Evolutionary conservation across 2,329 filamentous ascomycete genomes (phyloP).

Genomic region (Akanthomyces dipterigenus): DNA sequence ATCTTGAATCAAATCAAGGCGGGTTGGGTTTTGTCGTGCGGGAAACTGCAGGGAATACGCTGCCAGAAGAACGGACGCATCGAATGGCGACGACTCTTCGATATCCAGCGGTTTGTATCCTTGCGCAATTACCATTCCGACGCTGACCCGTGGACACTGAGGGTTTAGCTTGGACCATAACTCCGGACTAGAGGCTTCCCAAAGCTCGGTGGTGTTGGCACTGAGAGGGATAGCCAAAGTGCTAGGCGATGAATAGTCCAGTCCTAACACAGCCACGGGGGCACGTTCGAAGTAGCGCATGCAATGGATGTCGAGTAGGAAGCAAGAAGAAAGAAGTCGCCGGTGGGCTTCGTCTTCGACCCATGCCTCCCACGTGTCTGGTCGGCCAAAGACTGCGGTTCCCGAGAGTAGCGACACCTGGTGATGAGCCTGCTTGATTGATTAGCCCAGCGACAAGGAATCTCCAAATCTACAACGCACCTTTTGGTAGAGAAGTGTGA

Average conservation of each 20-base stretch:
- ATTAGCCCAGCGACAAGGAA: neutral
- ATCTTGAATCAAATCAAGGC: constrained; percentile 21
- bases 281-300: constrained; percentile 48
- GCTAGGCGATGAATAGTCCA: constrained; percentile 29
- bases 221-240: constrained; percentile 40
- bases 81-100: constrained; percentile 29
- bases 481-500: constrained; percentile 46
- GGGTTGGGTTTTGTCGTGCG: constrained; percentile 22
- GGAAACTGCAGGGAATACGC: constrained; percentile 33
- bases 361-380: constrained; percentile 39
- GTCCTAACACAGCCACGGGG: constrained; percentile 25
- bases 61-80: constrained; percentile 34
- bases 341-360: constrained; percentile 44
- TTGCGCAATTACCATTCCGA: constrained; percentile 26
- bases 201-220: constrained; percentile 37
- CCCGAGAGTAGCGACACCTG: neutral
- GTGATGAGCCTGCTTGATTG: neutral
- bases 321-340: constrained; percentile 49
- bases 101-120: constrained; percentile 30
- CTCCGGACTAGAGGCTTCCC: constrained; percentile 39
- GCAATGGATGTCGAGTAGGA: constrained; percentile 50
- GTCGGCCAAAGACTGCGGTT: neutral
- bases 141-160: constrained; percentile 19
- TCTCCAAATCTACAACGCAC: constrained; percentile 33
- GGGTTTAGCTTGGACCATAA: constrained; percentile 37